phyloP scores from a whole-genome alignment of 192 early-diverging fungal species.

The Backusella sp. region DNA sequence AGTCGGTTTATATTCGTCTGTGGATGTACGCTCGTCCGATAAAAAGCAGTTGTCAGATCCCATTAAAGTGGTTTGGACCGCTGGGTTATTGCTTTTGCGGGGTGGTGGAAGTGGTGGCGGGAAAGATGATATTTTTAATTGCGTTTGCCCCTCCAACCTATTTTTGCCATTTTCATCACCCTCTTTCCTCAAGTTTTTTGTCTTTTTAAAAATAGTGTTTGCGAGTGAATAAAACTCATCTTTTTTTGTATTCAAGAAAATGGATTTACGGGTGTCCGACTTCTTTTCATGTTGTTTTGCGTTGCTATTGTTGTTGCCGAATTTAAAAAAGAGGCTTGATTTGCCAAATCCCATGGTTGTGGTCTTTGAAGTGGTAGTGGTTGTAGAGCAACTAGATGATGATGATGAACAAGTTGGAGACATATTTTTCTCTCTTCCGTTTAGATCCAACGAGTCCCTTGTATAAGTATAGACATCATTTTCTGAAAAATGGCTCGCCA shows the following conservation, averaged over 20 bases:
- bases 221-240: background rate
- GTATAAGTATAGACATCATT: background rate
- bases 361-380: background rate
- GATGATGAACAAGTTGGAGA: background rate
- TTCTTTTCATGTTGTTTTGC: background rate
- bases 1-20: background rate
- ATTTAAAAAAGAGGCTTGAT: background rate
- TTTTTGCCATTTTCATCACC: background rate
- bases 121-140: background rate
- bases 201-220: background rate
- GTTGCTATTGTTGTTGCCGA: background rate
- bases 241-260: constrained; percentile 5
- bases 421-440: background rate
- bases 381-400: background rate
- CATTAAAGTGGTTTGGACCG: background rate
- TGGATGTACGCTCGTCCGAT: background rate
- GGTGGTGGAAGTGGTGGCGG: background rate
- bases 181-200: background rate
- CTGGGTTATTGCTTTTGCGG: background rate
- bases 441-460: background rate
- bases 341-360: background rate
- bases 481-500: background rate
- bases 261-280: background rate
- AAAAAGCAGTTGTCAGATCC: background rate
- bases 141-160: background rate